Evolutionary conservation across 2,329 filamentous ascomycete genomes (phyloP).

Genomic region (Paramyrothecium roridum): DNA sequence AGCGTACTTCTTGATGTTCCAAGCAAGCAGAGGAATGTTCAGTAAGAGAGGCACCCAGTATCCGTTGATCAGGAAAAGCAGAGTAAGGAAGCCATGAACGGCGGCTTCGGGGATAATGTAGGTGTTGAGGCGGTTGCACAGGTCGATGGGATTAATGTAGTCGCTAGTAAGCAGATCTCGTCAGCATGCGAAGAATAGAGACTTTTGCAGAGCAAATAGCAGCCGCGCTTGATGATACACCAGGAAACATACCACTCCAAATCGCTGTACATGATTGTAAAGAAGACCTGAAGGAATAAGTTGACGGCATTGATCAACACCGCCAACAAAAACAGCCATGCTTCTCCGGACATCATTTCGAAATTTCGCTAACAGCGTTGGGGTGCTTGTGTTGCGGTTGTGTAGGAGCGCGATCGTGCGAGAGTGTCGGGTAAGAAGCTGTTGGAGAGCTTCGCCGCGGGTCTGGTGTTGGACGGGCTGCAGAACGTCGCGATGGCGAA

Average conservation of each 20-base stretch:
- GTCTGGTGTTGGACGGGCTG: background rate
- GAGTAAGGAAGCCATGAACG: conserved; percentile 92
- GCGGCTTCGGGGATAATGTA: conserved; percentile 99
- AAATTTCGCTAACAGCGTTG: conserved; percentile 15
- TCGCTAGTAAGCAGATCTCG: conserved; percentile 56
- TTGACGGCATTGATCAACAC: conserved; percentile 99
- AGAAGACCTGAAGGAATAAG: conserved; percentile 99
- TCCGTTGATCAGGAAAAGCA: conserved; percentile 96
- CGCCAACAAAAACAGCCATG: conserved; percentile 95
- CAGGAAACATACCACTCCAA: conserved; percentile 79
- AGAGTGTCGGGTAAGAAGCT: background rate
- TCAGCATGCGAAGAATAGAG: conserved; percentile 4
- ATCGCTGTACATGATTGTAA: conserved; percentile 99
- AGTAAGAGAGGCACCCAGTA: conserved; percentile 94
- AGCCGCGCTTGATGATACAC: background rate
- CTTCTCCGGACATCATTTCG: conserved; percentile 83
- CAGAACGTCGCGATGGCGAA: background rate
- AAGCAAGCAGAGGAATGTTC: conserved; percentile 86
- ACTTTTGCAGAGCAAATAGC: background rate
- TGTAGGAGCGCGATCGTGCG: background rate
- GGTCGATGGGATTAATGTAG: conserved; percentile 99
- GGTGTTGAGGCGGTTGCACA: conserved; percentile 99
- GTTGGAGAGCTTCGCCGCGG: background rate
- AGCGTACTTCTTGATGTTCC: conserved; percentile 96
- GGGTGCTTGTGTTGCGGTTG: conserved; percentile 8